Percentiles rank a stretch among this genome's conserved stretches.
Evolutionary conservation across 2,329 filamentous ascomycete genomes (phyloP).

Genomic region (Phyllosticta citrichinensis): DNA sequence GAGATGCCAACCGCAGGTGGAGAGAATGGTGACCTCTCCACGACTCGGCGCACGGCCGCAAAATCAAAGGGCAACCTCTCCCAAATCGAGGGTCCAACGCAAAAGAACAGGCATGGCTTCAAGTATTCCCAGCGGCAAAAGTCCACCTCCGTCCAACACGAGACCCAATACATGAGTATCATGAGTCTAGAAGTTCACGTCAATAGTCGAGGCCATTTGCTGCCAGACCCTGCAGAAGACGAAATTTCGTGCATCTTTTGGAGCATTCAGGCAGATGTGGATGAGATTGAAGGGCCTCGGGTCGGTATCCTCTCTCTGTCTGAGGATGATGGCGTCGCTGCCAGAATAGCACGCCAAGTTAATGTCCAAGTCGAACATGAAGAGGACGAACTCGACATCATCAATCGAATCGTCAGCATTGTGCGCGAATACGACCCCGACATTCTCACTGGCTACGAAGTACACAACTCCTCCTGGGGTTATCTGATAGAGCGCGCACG

Average conservation of each 20-base stretch:
- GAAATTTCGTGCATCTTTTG: conserved; percentile 84
- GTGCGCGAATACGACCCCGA: conserved; percentile 81
- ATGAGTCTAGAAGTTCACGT: conserved; percentile 93
- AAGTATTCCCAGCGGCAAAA: conserved; percentile 73
- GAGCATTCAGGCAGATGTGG: conserved; percentile 61
- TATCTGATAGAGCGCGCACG: conserved; percentile 86
- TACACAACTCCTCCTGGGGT: conserved; percentile 89
- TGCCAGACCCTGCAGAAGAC: conserved; percentile 85
- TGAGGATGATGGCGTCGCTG: conserved; percentile 47
- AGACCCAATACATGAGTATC: conserved; percentile 88
- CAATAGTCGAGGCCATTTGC: conserved; percentile 69
- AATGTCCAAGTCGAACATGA: conserved; percentile 62
- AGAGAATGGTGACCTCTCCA: conserved; percentile 8
- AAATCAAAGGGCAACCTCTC: conserved; percentile 43
- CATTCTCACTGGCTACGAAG: conserved; percentile 88
- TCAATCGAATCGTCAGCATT: conserved; percentile 78
- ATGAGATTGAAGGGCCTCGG: conserved; percentile 38
- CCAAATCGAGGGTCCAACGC: conserved; percentile 83
- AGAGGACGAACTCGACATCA: conserved; percentile 68
- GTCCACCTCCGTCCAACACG: conserved; percentile 68
- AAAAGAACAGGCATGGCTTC: conserved; percentile 70
- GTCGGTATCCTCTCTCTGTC: conserved; percentile 67
- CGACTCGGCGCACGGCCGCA: conserved; percentile 12
- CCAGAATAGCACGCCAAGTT: conserved; percentile 53
- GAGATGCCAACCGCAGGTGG: conserved; percentile 5